Evolutionary conservation across 805 yeast species (phyloP), one percentile per base, ranked within the genome.

Genomic region (Candida maris): DNA sequence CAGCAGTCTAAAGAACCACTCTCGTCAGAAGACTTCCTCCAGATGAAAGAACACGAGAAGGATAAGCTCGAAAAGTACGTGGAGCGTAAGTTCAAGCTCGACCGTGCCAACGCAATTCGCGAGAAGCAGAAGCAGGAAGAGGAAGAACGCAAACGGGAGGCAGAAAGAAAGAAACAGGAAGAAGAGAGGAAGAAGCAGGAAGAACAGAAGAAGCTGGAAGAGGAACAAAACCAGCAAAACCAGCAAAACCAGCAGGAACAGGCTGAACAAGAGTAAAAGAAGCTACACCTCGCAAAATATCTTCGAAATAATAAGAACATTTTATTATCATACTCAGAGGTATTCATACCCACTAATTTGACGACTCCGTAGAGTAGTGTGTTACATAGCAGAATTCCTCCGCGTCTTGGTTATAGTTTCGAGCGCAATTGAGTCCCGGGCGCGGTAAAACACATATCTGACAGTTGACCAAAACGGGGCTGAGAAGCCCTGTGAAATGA

Each of bases 311-410:
- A n/a, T n/a, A n/a, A n/a, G n/a, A n/a, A n/a, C n/a, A n/a, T n/a
- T n/a, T n/a, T n/a, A n/a, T n/a, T n/a, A n/a, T n/a, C n/a, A n/a
- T n/a, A n/a, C n/a, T n/a, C n/a, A n/a, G n/a, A n/a, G n/a, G n/a
- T n/a, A n/a, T n/a, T n/a, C n/a, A 22, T n/a, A n/a, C n/a, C n/a
- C n/a, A n/a, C n/a, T n/a, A n/a, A n/a, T n/a, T n/a, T n/a, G 53
- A 51, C 17, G 49, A 42, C 9, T 45, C 42, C 7, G 49, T 40
- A 24, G 44, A 48, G 15, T 37, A 34, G 32, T 51, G 56, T 7
- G 44, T 40, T 33, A 46, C 22, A 26, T 47, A 48, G 32, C 51
- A 51, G 26, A 44, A 43, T 24, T 43, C 75, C 21, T 38, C 35
- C 18, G 41, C 22, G 5, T 42, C 72, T 23, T 39, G 31, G 31